A percentile compares a stretch with the other conserved stretches of the same genome.
Conservation (phyloP, 345 rosid genomes). For the Lumnitzera littorea region DNA sequence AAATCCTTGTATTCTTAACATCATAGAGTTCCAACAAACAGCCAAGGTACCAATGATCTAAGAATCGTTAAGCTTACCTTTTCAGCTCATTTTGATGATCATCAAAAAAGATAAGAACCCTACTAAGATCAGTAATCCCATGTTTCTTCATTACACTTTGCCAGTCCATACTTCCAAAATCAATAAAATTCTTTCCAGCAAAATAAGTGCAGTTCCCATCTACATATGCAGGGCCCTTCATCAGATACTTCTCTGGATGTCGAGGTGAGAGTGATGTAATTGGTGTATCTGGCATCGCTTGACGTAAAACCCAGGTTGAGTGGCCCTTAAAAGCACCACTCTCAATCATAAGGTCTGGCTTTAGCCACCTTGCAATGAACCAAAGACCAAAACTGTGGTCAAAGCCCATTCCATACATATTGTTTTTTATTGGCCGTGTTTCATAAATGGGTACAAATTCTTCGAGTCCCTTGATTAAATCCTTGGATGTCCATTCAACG, state of each 20-base stretch:
- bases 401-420: slow-evolving; percentile 96
- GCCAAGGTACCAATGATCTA: not conserved
- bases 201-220: slow-evolving; percentile 95
- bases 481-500: slow-evolving; percentile 95
- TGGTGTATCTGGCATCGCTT: slow-evolving; percentile 85
- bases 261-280: slow-evolving; percentile 81
- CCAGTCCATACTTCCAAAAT: slow-evolving; percentile 93
- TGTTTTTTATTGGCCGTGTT: slow-evolving; percentile 87
- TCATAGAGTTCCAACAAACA: not conserved
- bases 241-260: slow-evolving; percentile 87
- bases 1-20: not conserved
- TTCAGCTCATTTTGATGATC: slow-evolving; percentile 97
- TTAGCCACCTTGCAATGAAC: slow-evolving; percentile 82
- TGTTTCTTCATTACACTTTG: slow-evolving; percentile 53
- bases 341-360: slow-evolving; percentile 96
- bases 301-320: slow-evolving; percentile 98
- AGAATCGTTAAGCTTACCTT: slow-evolving; percentile 38
- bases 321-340: slow-evolving; percentile 99
- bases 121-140: slow-evolving; percentile 52
- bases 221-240: slow-evolving; percentile 95
- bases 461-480: slow-evolving; percentile 77
- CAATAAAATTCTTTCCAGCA: slow-evolving; percentile 95
- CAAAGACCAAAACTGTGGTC: slow-evolving; percentile 99
- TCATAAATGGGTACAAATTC: slow-evolving; percentile 94
- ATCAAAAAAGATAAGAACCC: slow-evolving; percentile 77